Evolutionary conservation across 768 basidiomycete genomes (phyloP).

Genomic region (Mycena crocata): DNA sequence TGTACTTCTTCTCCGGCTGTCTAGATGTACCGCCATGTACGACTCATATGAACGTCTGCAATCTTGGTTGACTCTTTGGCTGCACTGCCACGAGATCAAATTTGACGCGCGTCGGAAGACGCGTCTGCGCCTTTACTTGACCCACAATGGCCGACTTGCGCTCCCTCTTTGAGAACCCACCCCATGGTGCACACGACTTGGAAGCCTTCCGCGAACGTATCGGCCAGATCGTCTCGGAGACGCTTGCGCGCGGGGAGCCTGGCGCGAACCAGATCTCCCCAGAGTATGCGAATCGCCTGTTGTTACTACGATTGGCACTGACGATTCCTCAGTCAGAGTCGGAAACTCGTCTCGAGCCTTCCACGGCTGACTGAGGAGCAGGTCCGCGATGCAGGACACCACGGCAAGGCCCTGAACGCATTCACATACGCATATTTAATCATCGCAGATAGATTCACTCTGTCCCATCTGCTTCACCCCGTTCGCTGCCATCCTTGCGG

Average conservation of each 20-base stretch:
- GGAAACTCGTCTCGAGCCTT: slow-evolving; percentile 56
- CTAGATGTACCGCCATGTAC: slow-evolving; percentile 31
- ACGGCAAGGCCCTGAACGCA: slow-evolving; percentile 46
- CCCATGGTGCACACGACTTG: slow-evolving; percentile 6
- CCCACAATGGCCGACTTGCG: slow-evolving; percentile 28
- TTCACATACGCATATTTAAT: background rate
- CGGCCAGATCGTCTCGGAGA: slow-evolving; percentile 24
- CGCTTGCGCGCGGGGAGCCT: slow-evolving; percentile 24
- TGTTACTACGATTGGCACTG: background rate
- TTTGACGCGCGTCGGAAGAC: background rate
- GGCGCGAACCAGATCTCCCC: slow-evolving; percentile 28
- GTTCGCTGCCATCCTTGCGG: slow-evolving; percentile 74
- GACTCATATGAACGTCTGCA: slow-evolving; percentile 14
- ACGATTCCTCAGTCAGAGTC: slow-evolving; percentile 45
- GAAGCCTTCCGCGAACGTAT: slow-evolving; percentile 25
- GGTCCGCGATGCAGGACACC: slow-evolving; percentile 57
- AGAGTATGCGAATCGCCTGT: slow-evolving; percentile 11
- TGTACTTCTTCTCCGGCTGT: slow-evolving; percentile 25
- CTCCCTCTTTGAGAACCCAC: slow-evolving; percentile 16
- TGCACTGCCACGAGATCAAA: background rate
- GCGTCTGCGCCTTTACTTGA: background rate
- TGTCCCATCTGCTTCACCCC: slow-evolving; percentile 84
- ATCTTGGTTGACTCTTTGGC: background rate
- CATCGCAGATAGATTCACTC: slow-evolving; percentile 61
- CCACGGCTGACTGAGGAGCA: slow-evolving; percentile 65